Conservation (phyloP, 2,329 filamentous ascomycete genomes). For the Sporothrix inflata region DNA sequence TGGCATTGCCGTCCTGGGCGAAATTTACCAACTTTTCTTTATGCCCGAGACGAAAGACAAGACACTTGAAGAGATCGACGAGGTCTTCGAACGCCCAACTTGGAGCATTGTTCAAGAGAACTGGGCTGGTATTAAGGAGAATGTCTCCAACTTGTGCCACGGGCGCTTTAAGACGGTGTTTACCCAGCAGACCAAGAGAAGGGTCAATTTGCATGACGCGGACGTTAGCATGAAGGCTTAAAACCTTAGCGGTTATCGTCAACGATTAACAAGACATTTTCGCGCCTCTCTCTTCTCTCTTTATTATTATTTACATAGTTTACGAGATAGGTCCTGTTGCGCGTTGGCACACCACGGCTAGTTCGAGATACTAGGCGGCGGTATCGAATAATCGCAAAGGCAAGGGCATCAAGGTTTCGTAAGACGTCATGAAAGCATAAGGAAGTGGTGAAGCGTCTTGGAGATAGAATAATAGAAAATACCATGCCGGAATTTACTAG, state of each 20-base stretch:
- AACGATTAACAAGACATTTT: too few species aligned
- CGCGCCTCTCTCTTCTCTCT: too few species aligned
- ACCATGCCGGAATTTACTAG: too few species aligned
- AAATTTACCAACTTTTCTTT: slow-evolving; percentile 73
- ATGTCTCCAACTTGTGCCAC: slow-evolving; percentile 7
- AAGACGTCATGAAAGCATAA: too few species aligned
- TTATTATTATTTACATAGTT: too few species aligned
- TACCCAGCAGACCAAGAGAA: not conserved
- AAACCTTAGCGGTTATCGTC: not conserved
- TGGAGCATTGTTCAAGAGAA: slow-evolving; percentile 25
- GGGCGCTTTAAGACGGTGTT: slow-evolving; percentile 24
- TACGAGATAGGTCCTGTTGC: too few species aligned
- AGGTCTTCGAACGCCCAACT: slow-evolving; percentile 50
- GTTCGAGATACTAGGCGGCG: too few species aligned
- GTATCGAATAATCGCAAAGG: too few species aligned
- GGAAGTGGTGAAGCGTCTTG: too few species aligned
- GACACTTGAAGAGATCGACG: slow-evolving; percentile 59
- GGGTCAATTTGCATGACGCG: not conserved
- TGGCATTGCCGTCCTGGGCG: slow-evolving; percentile 70
- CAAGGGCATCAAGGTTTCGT: too few species aligned
- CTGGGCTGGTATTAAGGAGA: slow-evolving; percentile 24
- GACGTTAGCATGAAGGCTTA: not conserved
- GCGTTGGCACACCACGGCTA: too few species aligned
- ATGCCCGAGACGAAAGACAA: slow-evolving; percentile 68
- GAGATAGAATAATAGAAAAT: too few species aligned